Percentiles rank a stretch among this genome's conserved stretches.
phyloP scores from a whole-genome alignment of 2,329 filamentous ascomycete genomes.

The Elsinoe australis region DNA sequence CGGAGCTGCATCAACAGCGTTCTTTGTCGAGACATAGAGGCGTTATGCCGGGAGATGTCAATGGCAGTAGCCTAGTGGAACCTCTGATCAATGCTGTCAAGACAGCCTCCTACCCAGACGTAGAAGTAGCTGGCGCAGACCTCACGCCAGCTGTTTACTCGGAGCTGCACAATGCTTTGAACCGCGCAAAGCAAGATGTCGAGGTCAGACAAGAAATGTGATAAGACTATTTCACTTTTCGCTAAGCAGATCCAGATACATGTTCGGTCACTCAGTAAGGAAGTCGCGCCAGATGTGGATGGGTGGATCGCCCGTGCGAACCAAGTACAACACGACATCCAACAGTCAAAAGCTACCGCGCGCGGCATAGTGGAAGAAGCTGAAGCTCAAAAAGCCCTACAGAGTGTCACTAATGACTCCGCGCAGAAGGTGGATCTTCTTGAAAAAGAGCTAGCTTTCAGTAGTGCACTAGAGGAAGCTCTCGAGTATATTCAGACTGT shows the following conservation, averaged over 20 bases:
- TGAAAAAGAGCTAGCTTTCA: constrained; percentile 53
- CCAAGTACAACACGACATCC: constrained; percentile 76
- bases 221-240: no score
- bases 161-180: constrained; percentile 44
- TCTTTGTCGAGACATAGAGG: neutral
- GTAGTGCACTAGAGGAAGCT: constrained; percentile 44
- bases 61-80: constrained; percentile 14
- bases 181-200: constrained; percentile 45
- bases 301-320: constrained; percentile 81
- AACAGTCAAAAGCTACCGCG: constrained; percentile 68
- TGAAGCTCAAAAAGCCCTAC: constrained; percentile 57
- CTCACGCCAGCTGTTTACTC: constrained; percentile 42
- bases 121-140: constrained; percentile 47
- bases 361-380: constrained; percentile 73
- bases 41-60: neutral
- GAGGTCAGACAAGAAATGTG: constrained; percentile 37
- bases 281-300: constrained; percentile 70
- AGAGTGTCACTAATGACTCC: constrained; percentile 57
- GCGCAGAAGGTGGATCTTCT: constrained; percentile 48
- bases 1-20: no score
- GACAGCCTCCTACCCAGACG: constrained; percentile 49
- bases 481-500: constrained; percentile 46
- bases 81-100: constrained; percentile 59
- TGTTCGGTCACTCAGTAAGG: constrained; percentile 52
- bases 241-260: neutral